Percentiles rank a stretch among this genome's conserved stretches.
Conservation (phyloP, 257 asterid genomes). For the Ilex asprella region DNA sequence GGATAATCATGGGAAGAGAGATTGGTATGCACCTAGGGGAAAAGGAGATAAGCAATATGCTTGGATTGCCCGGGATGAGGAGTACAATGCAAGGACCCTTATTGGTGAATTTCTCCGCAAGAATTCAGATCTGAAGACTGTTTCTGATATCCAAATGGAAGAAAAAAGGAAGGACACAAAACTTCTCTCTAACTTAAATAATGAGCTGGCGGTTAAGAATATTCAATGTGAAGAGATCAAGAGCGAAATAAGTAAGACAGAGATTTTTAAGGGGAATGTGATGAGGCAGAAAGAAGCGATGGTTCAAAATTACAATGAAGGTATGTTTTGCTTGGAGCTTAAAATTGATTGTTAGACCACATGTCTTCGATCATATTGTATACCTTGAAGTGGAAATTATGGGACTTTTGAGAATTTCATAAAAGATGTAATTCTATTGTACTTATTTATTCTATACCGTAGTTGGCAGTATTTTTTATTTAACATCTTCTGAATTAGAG, state of each 20-base stretch:
- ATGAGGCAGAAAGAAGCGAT: constrained; percentile 57
- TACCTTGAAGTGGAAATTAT: neutral
- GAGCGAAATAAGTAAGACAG: constrained; percentile 57
- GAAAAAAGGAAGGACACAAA: constrained; percentile 38
- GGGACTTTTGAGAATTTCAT: neutral
- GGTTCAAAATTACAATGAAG: constrained; percentile 49
- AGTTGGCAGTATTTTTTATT: neutral
- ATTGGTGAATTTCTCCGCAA: constrained; percentile 62
- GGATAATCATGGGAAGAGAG: constrained; percentile 56
- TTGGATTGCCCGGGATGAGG: constrained; percentile 86
- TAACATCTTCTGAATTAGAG: constrained; percentile 33
- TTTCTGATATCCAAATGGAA: constrained; percentile 52
- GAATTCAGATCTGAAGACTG: constrained; percentile 73
- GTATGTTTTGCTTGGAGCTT: constrained; percentile 21
- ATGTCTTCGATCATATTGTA: constrained; percentile 9
- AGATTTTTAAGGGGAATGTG: constrained; percentile 31
- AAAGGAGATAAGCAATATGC: constrained; percentile 54
- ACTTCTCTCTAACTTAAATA: constrained; percentile 43
- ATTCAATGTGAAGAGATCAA: constrained; percentile 51
- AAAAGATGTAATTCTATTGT: too few relatives aligned
- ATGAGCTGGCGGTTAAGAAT: constrained; percentile 38
- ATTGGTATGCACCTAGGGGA: constrained; percentile 36
- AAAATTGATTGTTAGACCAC: constrained; percentile 10
- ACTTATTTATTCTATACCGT: neutral
- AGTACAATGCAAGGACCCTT: constrained; percentile 31